Conservation (phyloP, 768 basidiomycete genomes). For the Lactifluus pinguis region DNA sequence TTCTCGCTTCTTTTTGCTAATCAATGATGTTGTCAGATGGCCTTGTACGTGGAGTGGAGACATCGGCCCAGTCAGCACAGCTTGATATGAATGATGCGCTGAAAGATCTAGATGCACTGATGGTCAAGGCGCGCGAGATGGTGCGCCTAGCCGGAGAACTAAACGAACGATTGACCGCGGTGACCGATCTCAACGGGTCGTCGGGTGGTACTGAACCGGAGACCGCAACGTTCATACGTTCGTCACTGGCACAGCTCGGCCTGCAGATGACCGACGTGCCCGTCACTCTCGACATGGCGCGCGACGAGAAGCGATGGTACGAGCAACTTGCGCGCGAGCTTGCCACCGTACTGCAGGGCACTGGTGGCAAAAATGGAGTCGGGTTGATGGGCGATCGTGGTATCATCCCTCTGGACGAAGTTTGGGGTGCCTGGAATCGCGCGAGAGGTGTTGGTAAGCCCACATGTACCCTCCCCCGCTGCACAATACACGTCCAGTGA, state of each 20-base stretch:
- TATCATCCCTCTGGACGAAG: conserved; percentile 82
- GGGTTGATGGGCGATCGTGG: conserved; percentile 77
- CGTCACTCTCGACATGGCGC: conserved; percentile 82
- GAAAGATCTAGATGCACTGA: conserved; percentile 81
- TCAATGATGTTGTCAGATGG: conserved; percentile 46
- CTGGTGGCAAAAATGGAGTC: conserved; percentile 28
- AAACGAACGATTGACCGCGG: conserved; percentile 63
- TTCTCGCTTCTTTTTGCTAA: not conserved
- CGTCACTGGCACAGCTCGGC: conserved; percentile 84
- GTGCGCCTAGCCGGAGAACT: conserved; percentile 83
- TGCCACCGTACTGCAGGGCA: conserved; percentile 55
- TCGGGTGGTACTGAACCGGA: conserved; percentile 48
- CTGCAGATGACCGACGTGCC: conserved; percentile 70
- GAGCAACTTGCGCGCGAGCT: conserved; percentile 80
- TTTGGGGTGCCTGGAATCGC: conserved; percentile 94
- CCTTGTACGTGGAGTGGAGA: conserved; percentile 69
- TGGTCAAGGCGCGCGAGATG: conserved; percentile 89
- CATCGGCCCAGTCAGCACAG: conserved; percentile 51
- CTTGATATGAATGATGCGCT: conserved; percentile 68
- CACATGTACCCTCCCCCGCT: not conserved
- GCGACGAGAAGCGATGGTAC: conserved; percentile 70
- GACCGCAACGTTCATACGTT: conserved; percentile 79
- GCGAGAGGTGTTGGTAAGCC: conserved; percentile 79
- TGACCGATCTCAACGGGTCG: conserved; percentile 18
- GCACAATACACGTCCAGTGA: not conserved